These are phyloP conservation scores for Quercus phellos DNA, from an alignment of 331 rosid species.

Conservation along the genomic window DNA sequence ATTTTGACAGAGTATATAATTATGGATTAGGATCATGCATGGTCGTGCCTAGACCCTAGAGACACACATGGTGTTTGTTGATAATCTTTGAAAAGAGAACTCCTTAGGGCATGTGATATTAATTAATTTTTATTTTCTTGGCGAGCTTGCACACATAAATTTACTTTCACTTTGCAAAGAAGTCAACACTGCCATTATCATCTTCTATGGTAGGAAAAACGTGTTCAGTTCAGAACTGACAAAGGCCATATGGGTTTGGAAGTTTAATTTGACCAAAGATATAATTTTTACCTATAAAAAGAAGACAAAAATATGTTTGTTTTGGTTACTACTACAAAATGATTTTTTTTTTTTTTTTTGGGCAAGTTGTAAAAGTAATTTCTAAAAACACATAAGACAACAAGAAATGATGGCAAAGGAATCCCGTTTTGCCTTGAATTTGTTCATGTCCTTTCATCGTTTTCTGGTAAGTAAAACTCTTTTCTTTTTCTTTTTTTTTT, in stretches of 20 bases:
- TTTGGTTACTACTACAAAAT: slow-evolving; percentile 13
- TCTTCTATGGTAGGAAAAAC: slow-evolving; percentile 20
- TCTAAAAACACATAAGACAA: too few relatives aligned
- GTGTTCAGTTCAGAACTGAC: slow-evolving; percentile 29
- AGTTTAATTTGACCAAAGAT: slow-evolving; percentile 26
- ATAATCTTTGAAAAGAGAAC: not conserved
- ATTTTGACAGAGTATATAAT: not conserved
- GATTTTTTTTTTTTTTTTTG: not conserved
- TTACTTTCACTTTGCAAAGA: slow-evolving; percentile 4
- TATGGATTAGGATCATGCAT: not conserved
- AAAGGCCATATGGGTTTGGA: slow-evolving; percentile 18
- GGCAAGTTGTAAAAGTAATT: too few relatives aligned
- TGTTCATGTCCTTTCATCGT: too few relatives aligned
- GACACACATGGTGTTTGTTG: not conserved
- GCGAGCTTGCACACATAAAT: not conserved
- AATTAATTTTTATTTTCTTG: not conserved
- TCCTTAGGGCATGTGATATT: not conserved
- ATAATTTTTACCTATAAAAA: slow-evolving; percentile 20
- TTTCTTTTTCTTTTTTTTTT: too few relatives aligned
- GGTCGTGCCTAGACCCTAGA: too few relatives aligned
- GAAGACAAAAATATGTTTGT: slow-evolving; percentile 20
- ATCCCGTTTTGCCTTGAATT: too few relatives aligned
- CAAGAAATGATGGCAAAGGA: too few relatives aligned
- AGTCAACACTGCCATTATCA: slow-evolving; percentile 41
- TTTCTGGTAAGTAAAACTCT: too few relatives aligned